Evolutionary conservation across 192 early-diverging fungal genomes (phyloP), one percentile per base, ranked within the genome.

Genomic region (Helicostylum pulchrum): DNA sequence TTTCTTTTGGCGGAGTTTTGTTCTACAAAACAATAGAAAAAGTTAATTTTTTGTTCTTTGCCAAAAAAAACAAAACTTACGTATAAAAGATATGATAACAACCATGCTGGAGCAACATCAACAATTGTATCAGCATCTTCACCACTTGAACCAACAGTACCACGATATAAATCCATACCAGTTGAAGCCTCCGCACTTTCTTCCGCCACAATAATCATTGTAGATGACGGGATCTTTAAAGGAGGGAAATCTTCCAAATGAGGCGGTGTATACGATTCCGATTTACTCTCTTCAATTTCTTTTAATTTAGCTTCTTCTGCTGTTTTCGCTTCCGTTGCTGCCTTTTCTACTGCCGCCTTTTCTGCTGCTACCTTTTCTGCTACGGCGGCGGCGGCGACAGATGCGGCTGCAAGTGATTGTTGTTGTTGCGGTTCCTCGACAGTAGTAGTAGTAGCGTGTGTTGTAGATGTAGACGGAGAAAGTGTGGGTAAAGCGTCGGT

Each of bases 41-140:
- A 66, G 63, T 43, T 45, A 53, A 20, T 44, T n/a, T 30, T 19
- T 32, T 61, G 31, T 14, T 26, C 26, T 26, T 26, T 26, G 26
- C 2, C 0, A 26, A 55, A 53, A 55, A 32, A 61, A n/a, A 50
- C 11, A 45, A 15, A 23, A 81, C 75, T 30, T 69, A 77, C 78
- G 44, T 79, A 77, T 20, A 95, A 78, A 34, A 97, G 67, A 58
- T 89, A 87, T n/a, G 93, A 90, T 1, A 87, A 72, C 32, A 97
- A 71, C 97, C 97, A 99, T 19, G 77, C 67, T 0, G 95, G 97
- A 39, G 94, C 83, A 11, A 82, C 79, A 56, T 89, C 77, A 39
- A 91, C 82, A 56, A 97, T 65, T 7, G 71, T 52, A 11, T 74
- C 71, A 39, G 70, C 71, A 47, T 83, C 83, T 7, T 72, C 62